Percentiles rank a stretch among this genome's conserved stretches.
phyloP scores from a whole-genome alignment of 2,329 filamentous ascomycete species.

The Fusarium stilboides region DNA sequence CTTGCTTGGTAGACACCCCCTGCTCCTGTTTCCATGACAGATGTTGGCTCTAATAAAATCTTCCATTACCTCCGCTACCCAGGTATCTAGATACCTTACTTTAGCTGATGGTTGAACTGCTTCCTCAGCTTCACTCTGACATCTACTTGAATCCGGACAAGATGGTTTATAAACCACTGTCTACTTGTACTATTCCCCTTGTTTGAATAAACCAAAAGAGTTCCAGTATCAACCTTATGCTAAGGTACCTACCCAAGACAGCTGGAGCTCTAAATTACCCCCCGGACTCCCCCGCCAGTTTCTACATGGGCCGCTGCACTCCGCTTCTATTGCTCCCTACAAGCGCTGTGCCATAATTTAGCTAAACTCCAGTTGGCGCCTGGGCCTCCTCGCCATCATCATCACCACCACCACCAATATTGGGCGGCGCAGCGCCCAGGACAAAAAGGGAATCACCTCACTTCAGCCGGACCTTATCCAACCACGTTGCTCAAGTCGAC shows the following conservation, averaged over 20 bases:
- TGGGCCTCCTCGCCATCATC: constrained; percentile 29
- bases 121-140: not conserved
- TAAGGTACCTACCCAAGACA: too few species aligned
- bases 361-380: constrained; percentile 33
- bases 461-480: constrained; percentile 20
- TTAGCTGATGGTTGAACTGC: not conserved
- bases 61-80: not conserved
- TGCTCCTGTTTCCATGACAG: constrained; percentile 7
- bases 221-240: too few species aligned
- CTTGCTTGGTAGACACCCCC: constrained; percentile 8
- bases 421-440: constrained; percentile 39
- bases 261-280: too few species aligned
- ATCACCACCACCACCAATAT: constrained; percentile 34
- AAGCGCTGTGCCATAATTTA: constrained; percentile 25
- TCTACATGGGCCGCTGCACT: constrained; percentile 21
- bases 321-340: constrained; percentile 11
- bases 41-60: constrained; percentile 8
- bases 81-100: not conserved
- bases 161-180: too few species aligned
- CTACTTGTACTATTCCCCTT: too few species aligned
- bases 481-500: constrained; percentile 29
- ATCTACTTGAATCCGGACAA: too few species aligned
- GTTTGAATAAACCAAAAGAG: too few species aligned
- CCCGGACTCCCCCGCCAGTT: constrained; percentile 13
- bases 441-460: constrained; percentile 19